These are phyloP conservation scores for Leonotis leonurus DNA, from an alignment of 257 asterid species.

Conservation along the genomic window DNA sequence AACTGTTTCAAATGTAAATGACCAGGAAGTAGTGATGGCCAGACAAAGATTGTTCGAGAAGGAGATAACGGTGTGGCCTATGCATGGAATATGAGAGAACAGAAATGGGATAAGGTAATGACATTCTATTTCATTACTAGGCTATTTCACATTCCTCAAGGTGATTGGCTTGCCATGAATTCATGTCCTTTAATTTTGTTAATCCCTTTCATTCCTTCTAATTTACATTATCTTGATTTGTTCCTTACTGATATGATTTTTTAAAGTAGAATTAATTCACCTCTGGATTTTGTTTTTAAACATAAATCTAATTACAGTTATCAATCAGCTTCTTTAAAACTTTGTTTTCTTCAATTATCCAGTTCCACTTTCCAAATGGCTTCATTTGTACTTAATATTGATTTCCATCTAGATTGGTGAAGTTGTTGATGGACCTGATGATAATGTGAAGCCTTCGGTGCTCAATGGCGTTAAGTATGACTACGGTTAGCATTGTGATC, in stretches of 20 bases:
- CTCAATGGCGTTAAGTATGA: conserved; percentile 74
- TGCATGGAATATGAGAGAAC: conserved; percentile 81
- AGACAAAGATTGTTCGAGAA: conserved; percentile 88
- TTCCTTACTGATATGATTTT: conserved; percentile 4
- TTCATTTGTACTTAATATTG: conserved; percentile 7
- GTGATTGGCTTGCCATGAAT: conserved; percentile 3
- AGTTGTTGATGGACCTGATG: conserved; percentile 96
- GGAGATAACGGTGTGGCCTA: conserved; percentile 99
- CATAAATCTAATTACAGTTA: neutral
- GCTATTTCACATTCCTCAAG: conserved; percentile 1
- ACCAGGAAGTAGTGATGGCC: conserved; percentile 90
- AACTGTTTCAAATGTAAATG: conserved; percentile 21
- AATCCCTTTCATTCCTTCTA: neutral
- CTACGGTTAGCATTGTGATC: conserved; percentile 50
- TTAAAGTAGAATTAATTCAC: conserved; percentile 12
- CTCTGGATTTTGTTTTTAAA: neutral
- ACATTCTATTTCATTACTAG: neutral
- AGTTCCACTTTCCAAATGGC: neutral
- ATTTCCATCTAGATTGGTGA: conserved; percentile 69
- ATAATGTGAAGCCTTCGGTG: conserved; percentile 41
- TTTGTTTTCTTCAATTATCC: conserved; percentile 2
- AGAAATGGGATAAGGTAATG: conserved; percentile 88
- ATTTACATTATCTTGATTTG: neutral
- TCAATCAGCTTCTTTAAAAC: neutral
- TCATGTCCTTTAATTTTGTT: conserved; percentile 6